Evolutionary conservation across 371 early-diverging fungal genomes (phyloP).

Genomic region (Mortierella sp.): DNA sequence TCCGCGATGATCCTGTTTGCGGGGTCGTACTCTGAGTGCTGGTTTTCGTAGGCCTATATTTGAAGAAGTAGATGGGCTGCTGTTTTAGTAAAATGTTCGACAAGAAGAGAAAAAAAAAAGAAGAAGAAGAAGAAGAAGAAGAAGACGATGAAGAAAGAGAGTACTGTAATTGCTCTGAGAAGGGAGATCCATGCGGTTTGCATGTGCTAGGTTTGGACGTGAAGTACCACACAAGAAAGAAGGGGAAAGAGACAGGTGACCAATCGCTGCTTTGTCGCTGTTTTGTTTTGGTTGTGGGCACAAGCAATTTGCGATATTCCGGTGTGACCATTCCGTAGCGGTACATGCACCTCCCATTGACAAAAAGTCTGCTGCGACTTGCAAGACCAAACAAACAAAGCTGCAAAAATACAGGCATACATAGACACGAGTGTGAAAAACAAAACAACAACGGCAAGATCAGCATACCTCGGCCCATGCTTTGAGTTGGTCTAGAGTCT

Average conservation of each 20-base stretch:
- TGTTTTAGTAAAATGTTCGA: too few species aligned
- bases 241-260: neutral
- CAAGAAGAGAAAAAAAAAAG: neutral
- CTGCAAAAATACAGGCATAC: neutral
- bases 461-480: conserved; percentile 51
- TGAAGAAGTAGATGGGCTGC: neutral
- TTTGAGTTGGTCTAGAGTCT: conserved; percentile 57
- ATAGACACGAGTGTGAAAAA: neutral
- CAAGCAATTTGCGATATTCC: neutral
- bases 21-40: conserved; percentile 33
- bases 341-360: neutral
- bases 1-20: conserved; percentile 54
- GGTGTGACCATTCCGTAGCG: neutral
- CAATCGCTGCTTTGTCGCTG: neutral
- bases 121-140: neutral
- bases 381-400: neutral
- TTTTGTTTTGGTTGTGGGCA: neutral
- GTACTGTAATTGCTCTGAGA: neutral
- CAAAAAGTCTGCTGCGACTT: too few species aligned
- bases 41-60: conserved; percentile 42
- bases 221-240: neutral
- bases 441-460: neutral
- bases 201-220: neutral
- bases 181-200: neutral
- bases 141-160: neutral